These are phyloP conservation scores for Entrophospora sp. DNA, from an alignment of 192 early-diverging fungal genomes.

Conservation along the genomic window DNA sequence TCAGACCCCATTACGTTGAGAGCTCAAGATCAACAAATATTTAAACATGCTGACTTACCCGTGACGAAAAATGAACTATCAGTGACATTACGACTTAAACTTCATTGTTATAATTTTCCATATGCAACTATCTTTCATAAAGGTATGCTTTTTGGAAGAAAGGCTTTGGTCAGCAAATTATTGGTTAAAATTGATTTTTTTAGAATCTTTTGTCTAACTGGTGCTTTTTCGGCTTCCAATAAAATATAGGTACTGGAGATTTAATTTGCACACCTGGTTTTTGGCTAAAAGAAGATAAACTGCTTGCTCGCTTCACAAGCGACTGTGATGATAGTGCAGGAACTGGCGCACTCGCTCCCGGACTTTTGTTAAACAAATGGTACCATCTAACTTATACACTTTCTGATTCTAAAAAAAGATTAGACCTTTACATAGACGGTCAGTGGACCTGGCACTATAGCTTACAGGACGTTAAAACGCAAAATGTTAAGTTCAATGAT, in stretches of 20 bases:
- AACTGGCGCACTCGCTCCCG: background rate
- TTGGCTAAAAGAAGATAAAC: background rate
- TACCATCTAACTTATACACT: constrained; percentile 14
- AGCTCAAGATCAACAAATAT: background rate
- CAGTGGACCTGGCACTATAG: background rate
- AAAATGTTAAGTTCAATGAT: background rate
- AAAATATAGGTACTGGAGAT: background rate
- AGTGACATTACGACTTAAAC: constrained; percentile 2
- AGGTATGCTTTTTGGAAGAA: background rate
- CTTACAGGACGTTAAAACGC: background rate
- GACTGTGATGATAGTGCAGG: background rate
- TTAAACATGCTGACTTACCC: background rate
- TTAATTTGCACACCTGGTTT: background rate
- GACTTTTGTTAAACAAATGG: constrained; percentile 12
- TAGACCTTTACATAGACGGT: background rate
- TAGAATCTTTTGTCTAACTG: background rate
- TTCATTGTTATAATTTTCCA: background rate
- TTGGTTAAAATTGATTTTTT: no score
- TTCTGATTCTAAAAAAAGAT: constrained; percentile 11
- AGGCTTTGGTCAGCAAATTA: no score
- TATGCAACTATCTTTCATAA: constrained; percentile 12
- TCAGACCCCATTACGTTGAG: background rate
- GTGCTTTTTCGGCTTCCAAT: no score
- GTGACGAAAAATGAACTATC: background rate
- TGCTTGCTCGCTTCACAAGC: constrained; percentile 1